A percentile compares a stretch with the other conserved stretches of the same genome.
These are phyloP conservation scores for Colletotrichum cuscutae DNA, from an alignment of 2,329 filamentous ascomycete species.

Conservation along the genomic window DNA sequence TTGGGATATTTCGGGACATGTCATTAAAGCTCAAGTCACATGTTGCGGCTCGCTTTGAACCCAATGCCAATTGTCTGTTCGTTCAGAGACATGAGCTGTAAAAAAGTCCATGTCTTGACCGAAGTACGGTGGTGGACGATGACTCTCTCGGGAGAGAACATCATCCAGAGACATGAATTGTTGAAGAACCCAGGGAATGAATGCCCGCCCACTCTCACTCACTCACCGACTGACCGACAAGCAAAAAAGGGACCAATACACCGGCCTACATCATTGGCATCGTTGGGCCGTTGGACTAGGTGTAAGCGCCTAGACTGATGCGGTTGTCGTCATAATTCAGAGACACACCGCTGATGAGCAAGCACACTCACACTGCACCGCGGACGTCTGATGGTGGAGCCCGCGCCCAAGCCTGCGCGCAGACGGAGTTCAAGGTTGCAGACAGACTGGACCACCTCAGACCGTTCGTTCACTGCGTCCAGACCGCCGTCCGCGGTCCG, in stretches of 20 bases:
- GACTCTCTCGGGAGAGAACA: neutral
- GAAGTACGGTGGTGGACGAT: neutral
- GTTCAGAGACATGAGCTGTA: too few relatives aligned
- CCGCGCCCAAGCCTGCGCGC: neutral
- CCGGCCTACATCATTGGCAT: neutral
- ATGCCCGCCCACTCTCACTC: neutral
- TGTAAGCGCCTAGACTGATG: slow-evolving; percentile 1
- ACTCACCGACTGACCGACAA: neutral
- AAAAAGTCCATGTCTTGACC: neutral
- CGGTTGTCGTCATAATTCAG: slow-evolving; percentile 29
- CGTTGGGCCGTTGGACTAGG: neutral
- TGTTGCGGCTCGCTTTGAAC: neutral
- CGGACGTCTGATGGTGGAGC: slow-evolving; percentile 1
- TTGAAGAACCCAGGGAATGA: neutral
- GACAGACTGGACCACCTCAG: neutral
- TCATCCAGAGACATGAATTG: neutral
- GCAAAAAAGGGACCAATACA: neutral
- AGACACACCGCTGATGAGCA: slow-evolving; percentile 33
- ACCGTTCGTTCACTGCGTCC: slow-evolving; percentile 11
- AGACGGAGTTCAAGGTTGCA: slow-evolving; percentile 3
- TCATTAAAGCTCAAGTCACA: neutral
- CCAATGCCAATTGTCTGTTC: too few relatives aligned
- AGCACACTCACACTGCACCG: slow-evolving; percentile 1
- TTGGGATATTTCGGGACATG: slow-evolving; percentile 30
- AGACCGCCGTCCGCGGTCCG: slow-evolving; percentile 4